phyloP scores from a whole-genome alignment of 345 rosid species.

The Citrus unshiu region DNA sequence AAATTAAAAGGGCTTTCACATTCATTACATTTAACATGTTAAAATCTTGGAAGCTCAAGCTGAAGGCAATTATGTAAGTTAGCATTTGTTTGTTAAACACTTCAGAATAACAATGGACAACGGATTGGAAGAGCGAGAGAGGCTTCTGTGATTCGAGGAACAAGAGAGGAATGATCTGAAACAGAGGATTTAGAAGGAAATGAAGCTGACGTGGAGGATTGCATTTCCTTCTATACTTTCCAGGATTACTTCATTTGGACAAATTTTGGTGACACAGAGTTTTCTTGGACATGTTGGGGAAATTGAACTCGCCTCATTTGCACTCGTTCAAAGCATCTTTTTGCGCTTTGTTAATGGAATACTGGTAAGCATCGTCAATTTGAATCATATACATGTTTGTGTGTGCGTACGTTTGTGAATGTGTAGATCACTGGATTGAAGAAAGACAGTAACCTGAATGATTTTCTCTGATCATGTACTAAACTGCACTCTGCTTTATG shows the following conservation, averaged over 20 bases:
- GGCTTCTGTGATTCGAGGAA: constrained; percentile 25
- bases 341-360: constrained; percentile 41
- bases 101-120: not conserved
- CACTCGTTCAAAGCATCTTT: constrained; percentile 42
- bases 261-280: constrained; percentile 48
- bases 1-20: no score
- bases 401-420: no score
- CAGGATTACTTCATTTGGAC: constrained; percentile 43
- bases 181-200: constrained; percentile 29
- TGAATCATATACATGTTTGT: not conserved
- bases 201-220: constrained; percentile 42
- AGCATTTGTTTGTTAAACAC: not conserved
- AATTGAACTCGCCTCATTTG: constrained; percentile 42
- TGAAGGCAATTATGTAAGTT: no score
- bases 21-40: no score
- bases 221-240: constrained; percentile 51
- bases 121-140: constrained; percentile 26
- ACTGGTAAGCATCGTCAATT: constrained; percentile 20
- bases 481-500: no score
- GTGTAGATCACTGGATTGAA: not conserved
- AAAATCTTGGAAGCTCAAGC: no score
- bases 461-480: not conserved
- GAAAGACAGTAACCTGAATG: not conserved
- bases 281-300: constrained; percentile 45
- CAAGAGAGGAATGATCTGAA: not conserved